Evolutionary conservation across 352 stramenopile genomes (phyloP).

Genomic region (Phytophthora sojae): DNA sequence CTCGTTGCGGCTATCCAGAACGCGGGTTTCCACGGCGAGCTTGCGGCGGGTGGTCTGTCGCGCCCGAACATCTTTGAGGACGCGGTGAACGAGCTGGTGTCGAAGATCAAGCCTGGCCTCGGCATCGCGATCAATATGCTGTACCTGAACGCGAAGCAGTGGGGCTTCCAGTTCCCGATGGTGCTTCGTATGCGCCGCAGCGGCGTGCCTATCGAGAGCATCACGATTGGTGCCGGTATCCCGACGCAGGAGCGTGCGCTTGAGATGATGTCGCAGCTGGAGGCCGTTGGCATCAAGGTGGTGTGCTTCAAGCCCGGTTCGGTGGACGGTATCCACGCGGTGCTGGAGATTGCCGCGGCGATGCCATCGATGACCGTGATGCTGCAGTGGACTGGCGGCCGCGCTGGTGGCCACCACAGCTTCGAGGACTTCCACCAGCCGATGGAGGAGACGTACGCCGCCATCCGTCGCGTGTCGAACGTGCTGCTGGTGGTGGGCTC

Average conservation of each 20-base stretch:
- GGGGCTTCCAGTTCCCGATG: slow-evolving; percentile 91
- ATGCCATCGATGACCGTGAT: slow-evolving; percentile 79
- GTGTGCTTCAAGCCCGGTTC: slow-evolving; percentile 90
- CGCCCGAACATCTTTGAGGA: slow-evolving; percentile 77
- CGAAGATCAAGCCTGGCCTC: slow-evolving; percentile 77
- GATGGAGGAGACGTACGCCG: slow-evolving; percentile 75
- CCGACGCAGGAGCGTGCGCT: slow-evolving; percentile 80
- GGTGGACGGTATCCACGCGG: slow-evolving; percentile 74
- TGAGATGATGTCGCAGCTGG: slow-evolving; percentile 40
- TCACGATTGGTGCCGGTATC: slow-evolving; percentile 88
- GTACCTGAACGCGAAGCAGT: slow-evolving; percentile 91
- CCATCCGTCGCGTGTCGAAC: slow-evolving; percentile 81
- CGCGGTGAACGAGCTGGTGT: slow-evolving; percentile 69
- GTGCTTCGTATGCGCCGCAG: slow-evolving; percentile 82
- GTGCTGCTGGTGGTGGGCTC: slow-evolving; percentile 89
- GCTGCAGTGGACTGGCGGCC: slow-evolving; percentile 89
- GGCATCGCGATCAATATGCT: slow-evolving; percentile 90
- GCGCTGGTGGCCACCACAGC: slow-evolving; percentile 88
- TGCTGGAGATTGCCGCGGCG: slow-evolving; percentile 77
- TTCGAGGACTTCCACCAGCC: slow-evolving; percentile 91
- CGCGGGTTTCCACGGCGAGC: too few species aligned
- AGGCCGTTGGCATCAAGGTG: slow-evolving; percentile 74
- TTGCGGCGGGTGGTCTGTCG: slow-evolving; percentile 75
- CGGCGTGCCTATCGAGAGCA: slow-evolving; percentile 86
- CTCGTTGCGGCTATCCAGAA: too few species aligned